These are phyloP conservation scores for Amaranthus hypochondriacus DNA, from an alignment of 148 eudicot species.

Conservation along the genomic window DNA sequence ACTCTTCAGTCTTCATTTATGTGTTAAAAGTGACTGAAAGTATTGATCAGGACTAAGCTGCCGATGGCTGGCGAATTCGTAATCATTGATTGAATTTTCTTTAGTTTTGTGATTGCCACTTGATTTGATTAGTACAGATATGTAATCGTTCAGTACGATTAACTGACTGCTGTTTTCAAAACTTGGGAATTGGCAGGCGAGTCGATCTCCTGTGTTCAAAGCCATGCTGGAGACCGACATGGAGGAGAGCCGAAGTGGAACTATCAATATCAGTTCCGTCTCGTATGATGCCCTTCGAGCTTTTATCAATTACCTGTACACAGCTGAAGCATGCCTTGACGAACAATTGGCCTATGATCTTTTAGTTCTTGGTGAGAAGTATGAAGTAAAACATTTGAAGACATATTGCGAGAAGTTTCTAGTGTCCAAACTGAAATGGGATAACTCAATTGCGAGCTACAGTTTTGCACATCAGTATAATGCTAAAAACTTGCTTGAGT, in stretches of 20 bases:
- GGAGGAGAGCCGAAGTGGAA: conserved; percentile 84
- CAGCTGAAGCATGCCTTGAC: conserved; percentile 76
- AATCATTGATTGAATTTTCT: neutral
- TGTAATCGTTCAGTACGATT: no score
- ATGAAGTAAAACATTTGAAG: conserved; percentile 79
- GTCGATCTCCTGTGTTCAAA: conserved; percentile 82
- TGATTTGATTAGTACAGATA: no score
- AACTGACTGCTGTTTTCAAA: neutral
- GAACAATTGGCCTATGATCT: conserved; percentile 78
- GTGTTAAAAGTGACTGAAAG: neutral
- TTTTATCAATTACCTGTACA: conserved; percentile 74
- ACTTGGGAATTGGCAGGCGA: conserved; percentile 36
- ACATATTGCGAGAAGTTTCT: conserved; percentile 71
- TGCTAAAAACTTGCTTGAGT: conserved; percentile 58
- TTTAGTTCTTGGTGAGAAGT: conserved; percentile 71
- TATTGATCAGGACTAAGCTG: neutral
- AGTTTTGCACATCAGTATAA: conserved; percentile 79
- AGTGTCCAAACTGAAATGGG: conserved; percentile 70
- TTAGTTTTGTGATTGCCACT: neutral
- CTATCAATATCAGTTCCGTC: conserved; percentile 72
- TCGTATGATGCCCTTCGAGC: conserved; percentile 66
- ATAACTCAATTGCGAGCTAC: conserved; percentile 51
- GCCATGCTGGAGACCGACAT: conserved; percentile 88
- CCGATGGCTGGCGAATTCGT: neutral
- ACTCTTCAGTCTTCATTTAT: neutral